phyloP scores from a whole-genome alignment of 1,284 basidiomycete species.

The Microbotryum violaceum region DNA sequence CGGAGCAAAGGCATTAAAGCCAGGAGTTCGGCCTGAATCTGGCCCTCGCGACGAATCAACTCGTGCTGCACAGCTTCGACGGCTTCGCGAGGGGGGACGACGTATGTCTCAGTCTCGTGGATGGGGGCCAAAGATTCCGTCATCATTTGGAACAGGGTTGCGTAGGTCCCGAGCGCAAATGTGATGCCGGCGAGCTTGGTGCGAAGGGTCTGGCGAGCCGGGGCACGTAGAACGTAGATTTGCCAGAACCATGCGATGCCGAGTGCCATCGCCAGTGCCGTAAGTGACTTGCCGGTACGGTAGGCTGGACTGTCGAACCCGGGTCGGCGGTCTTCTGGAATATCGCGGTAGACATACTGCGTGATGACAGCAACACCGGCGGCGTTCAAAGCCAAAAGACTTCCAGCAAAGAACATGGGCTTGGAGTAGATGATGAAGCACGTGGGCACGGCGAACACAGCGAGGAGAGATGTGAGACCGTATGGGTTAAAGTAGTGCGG shows the following conservation, averaged over 20 bases:
- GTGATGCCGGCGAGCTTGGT: slow-evolving; percentile 36
- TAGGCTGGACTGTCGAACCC: slow-evolving; percentile 23
- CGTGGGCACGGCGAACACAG: background rate
- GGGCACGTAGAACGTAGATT: slow-evolving; percentile 40
- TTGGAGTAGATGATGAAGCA: slow-evolving; percentile 36
- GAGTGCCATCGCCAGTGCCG: slow-evolving; percentile 39
- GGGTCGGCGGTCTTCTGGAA: slow-evolving; percentile 2
- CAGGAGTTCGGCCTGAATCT: slow-evolving; percentile 40
- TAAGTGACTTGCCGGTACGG: slow-evolving; percentile 33
- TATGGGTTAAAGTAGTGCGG: slow-evolving; percentile 36
- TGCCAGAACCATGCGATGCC: slow-evolving; percentile 34
- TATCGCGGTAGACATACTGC: slow-evolving; percentile 4
- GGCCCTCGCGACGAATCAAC: slow-evolving; percentile 37
- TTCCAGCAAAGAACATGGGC: slow-evolving; percentile 34
- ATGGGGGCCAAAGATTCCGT: slow-evolving; percentile 15
- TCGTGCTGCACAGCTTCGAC: slow-evolving; percentile 37
- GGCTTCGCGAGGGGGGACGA: slow-evolving; percentile 32
- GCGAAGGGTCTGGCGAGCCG: slow-evolving; percentile 40
- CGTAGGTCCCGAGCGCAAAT: slow-evolving; percentile 33
- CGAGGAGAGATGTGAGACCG: slow-evolving; percentile 11
- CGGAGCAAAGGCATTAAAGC: slow-evolving; percentile 38
- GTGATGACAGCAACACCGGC: slow-evolving; percentile 35
- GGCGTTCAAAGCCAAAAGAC: slow-evolving; percentile 38
- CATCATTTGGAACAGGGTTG: slow-evolving; percentile 31
- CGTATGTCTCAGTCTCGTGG: slow-evolving; percentile 9